These are phyloP conservation scores for Lagenidium sp. DNA, from an alignment of 352 stramenopile species.

Conservation along the genomic window DNA sequence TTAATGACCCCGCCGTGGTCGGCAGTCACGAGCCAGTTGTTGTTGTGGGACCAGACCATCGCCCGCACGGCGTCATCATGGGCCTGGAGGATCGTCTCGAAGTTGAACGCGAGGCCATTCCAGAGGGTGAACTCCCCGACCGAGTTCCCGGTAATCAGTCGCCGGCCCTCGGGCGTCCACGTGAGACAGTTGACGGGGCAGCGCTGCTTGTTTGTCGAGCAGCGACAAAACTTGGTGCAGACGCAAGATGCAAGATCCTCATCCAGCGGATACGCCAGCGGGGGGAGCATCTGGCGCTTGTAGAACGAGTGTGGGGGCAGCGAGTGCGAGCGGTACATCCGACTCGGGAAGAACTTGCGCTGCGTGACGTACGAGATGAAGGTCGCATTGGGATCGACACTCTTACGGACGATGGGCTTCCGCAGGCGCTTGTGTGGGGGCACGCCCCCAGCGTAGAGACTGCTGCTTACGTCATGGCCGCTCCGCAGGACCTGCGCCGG, in stretches of 20 bases:
- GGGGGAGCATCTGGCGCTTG: slow-evolving; percentile 76
- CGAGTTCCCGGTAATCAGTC: slow-evolving; percentile 95
- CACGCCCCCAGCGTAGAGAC: slow-evolving; percentile 55
- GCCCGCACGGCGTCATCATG: slow-evolving; percentile 81
- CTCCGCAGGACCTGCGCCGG: slow-evolving; percentile 68
- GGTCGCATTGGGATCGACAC: slow-evolving; percentile 77
- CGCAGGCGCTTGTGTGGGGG: slow-evolving; percentile 75
- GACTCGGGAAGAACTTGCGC: slow-evolving; percentile 52
- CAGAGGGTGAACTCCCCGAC: slow-evolving; percentile 97
- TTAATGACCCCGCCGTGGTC: slow-evolving; percentile 89
- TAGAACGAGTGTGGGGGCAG: slow-evolving; percentile 79
- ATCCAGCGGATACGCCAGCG: slow-evolving; percentile 39
- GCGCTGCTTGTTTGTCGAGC: slow-evolving; percentile 88
- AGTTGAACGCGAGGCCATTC: slow-evolving; percentile 97
- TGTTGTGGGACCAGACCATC: slow-evolving; percentile 89
- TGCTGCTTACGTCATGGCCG: slow-evolving; percentile 63
- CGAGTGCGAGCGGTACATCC: slow-evolving; percentile 32
- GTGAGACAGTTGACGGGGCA: slow-evolving; percentile 90
- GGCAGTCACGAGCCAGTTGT: slow-evolving; percentile 86
- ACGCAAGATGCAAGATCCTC: slow-evolving; percentile 74
- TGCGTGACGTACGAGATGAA: slow-evolving; percentile 79
- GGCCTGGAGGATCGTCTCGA: slow-evolving; percentile 95
- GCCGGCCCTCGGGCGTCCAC: slow-evolving; percentile 93
- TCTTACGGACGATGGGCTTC: slow-evolving; percentile 85
- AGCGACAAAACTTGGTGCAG: slow-evolving; percentile 83